These are phyloP conservation scores for Penicillium desertorum DNA, from an alignment of 495 filamentous ascomycete genomes.

Conservation along the genomic window DNA sequence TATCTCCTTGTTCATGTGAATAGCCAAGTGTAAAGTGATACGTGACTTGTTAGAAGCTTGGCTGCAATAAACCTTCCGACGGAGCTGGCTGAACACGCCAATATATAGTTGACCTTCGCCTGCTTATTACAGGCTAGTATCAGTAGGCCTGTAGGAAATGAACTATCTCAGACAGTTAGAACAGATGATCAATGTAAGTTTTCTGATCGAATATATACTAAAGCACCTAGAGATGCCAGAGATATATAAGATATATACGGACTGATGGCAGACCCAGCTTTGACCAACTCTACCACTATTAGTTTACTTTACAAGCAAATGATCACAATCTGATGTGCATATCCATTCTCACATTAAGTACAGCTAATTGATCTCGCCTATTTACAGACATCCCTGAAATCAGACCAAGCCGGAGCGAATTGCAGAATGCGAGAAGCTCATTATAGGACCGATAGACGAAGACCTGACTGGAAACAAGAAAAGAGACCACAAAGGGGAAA, in stretches of 20 bases:
- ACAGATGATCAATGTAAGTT: background rate
- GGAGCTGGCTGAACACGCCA: background rate
- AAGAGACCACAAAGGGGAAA: conserved; percentile 13
- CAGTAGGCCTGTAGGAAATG: background rate
- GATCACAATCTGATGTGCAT: conserved; percentile 13
- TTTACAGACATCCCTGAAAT: conserved; percentile 20
- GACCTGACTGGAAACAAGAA: background rate
- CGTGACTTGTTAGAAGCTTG: background rate
- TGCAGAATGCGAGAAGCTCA: conserved; percentile 4
- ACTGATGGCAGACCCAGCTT: background rate
- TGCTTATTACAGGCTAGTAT: background rate
- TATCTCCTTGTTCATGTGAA: background rate
- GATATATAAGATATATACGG: background rate
- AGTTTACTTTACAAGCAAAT: background rate
- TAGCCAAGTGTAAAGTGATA: background rate
- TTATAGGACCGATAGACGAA: conserved; percentile 5
- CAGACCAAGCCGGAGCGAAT: conserved; percentile 13
- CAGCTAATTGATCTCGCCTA: conserved; percentile 24
- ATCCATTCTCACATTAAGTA: conserved; percentile 43
- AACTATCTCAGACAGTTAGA: background rate
- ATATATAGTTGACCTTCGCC: background rate
- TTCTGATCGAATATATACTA: background rate
- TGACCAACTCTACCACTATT: background rate
- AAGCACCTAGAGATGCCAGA: background rate
- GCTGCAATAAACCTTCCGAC: background rate